Evolutionary conservation across 2,329 filamentous ascomycete species (phyloP).

Genomic region (Xylariaceae sp.): DNA sequence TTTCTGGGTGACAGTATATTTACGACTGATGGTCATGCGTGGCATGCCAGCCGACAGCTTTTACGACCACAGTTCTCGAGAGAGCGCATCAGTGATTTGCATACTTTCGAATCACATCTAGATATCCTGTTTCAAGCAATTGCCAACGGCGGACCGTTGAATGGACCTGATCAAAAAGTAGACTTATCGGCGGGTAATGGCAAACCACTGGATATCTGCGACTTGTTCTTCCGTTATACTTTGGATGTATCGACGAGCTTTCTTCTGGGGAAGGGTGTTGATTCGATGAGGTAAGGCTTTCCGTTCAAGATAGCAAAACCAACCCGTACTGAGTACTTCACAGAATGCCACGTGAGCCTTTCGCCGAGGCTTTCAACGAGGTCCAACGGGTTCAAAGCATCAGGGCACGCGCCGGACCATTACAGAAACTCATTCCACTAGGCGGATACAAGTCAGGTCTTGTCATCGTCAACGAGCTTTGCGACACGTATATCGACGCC

Average conservation of each 20-base stretch:
- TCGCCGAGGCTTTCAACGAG: conserved; percentile 78
- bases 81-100: conserved; percentile 77
- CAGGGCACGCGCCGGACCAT: conserved; percentile 61
- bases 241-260: conserved; percentile 87
- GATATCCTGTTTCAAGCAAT: conserved; percentile 70
- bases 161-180: conserved; percentile 61
- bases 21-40: conserved; percentile 73
- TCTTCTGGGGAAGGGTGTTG: conserved; percentile 73
- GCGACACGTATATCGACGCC: conserved; percentile 73
- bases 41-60: conserved; percentile 78
- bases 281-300: conserved; percentile 49
- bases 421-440: conserved; percentile 63
- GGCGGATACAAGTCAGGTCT: conserved; percentile 62
- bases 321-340: not conserved
- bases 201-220: conserved; percentile 64
- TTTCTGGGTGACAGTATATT: conserved; percentile 78
- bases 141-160: conserved; percentile 53
- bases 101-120: conserved; percentile 78
- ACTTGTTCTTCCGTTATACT: conserved; percentile 81
- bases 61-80: conserved; percentile 85
- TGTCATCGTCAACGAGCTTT: conserved; percentile 69
- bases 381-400: conserved; percentile 73
- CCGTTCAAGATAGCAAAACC: not conserved
- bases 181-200: conserved; percentile 61
- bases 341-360: conserved; percentile 59